Conservation (phyloP, 1,284 basidiomycete genomes). For the Apiotrichum porosum region DNA sequence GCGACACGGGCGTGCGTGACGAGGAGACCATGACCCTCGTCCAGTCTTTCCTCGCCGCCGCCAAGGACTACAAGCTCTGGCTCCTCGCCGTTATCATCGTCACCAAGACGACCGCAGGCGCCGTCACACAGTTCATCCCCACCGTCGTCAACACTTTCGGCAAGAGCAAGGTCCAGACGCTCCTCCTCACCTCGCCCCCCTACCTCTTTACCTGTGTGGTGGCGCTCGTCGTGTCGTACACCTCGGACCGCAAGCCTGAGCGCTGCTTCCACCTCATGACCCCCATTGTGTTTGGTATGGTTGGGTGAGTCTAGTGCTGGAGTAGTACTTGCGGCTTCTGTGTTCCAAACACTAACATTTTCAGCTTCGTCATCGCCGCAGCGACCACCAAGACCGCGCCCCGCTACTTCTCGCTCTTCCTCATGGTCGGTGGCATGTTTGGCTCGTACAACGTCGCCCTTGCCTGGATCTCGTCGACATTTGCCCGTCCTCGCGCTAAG, state of each 20-base stretch:
- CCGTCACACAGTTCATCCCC: constrained; percentile 31
- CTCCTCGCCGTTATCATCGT: constrained; percentile 17
- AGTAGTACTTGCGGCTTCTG: background rate
- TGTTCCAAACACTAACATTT: background rate
- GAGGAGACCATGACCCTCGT: constrained; percentile 7
- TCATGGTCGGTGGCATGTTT: constrained; percentile 33
- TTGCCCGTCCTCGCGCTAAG: constrained; percentile 35
- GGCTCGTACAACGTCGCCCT: constrained; percentile 32
- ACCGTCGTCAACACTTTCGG: constrained; percentile 36
- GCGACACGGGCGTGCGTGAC: constrained; percentile 16
- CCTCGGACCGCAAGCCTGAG: constrained; percentile 29
- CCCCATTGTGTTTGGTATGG: constrained; percentile 39
- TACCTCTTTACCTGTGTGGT: constrained; percentile 30
- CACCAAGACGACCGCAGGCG: constrained; percentile 22
- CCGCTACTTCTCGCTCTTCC: constrained; percentile 31
- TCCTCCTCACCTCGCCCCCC: constrained; percentile 35
- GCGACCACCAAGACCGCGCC: constrained; percentile 25
- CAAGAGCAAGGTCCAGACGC: constrained; percentile 19
- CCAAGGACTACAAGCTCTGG: constrained; percentile 19
- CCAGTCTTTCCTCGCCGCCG: constrained; percentile 3
- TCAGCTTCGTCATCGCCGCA: constrained; percentile 29
- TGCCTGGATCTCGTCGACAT: constrained; percentile 35
- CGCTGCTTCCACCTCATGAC: constrained; percentile 44
- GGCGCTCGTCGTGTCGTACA: constrained; percentile 31
- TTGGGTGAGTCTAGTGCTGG: constrained; percentile 24